Evolutionary conservation across 805 yeast species (phyloP), one percentile per base, ranked within the genome.

Genomic region (Metschnikowia reukaufii): DNA sequence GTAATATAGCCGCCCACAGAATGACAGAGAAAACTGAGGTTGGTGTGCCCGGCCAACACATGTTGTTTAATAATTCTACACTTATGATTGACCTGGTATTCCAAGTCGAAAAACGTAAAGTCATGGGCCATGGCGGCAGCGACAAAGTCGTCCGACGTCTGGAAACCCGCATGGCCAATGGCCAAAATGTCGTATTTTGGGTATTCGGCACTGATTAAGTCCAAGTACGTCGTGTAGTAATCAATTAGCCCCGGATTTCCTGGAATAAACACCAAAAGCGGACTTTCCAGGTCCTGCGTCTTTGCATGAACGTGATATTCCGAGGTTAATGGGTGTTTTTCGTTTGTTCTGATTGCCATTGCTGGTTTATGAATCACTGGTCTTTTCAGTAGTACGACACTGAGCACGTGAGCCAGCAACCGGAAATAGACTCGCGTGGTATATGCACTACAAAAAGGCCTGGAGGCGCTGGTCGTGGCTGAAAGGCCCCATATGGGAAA

Each of bases 191-290:
- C 86, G 54, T 74, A 69, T 15, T 61, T 63, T 2, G 82, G 81
- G 42, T 67, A 59, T 29, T 54, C 55, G 19, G 59, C 57, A 45
- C 77, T 78, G 44, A 82, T 52, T 19, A 62, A 55, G 10, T 66
- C 62, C 23, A 86, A 60, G 56, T 81, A 84, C 3, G 78, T 77
- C 16, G 69, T 69, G 61, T 86, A 86, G 63, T 77, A 86, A 50
- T 81, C 82, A 35, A 82, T 72, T 21, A 86, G 63, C 0, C 92
- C 94, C 0, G 94, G 94, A 54, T 86, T 86, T 0, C 94, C 94
- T 0, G 94, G 92, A 5, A 86, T 72, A 52, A 85, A 73, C 4
- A 81, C 73, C 37, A 85, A 61, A 25, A 86, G 54, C 18, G 51
- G 58, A 3, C 52, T 32, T 10, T 44, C 32, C 2, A 38, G 30